Evolutionary conservation across 2,329 filamentous ascomycete species (phyloP).

Genomic region (Coleophoma crateriformis): DNA sequence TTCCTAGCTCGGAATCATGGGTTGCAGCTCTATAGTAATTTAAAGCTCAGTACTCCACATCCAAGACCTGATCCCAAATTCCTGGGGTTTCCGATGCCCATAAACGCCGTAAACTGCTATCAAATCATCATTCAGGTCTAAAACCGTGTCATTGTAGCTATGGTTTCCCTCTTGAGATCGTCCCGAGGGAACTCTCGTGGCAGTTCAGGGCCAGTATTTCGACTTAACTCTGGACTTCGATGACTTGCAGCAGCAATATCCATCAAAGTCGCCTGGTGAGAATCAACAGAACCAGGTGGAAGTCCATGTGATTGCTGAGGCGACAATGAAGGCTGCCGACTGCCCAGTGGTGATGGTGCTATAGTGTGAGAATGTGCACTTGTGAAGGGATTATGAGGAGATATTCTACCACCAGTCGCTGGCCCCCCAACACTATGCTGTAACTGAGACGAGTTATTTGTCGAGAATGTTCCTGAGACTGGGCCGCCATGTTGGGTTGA

Average conservation of each 20-base stretch:
- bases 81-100: conserved; percentile 4
- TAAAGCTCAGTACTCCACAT: conserved; percentile 1
- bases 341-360: conserved; percentile 25
- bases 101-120: conserved; percentile 13
- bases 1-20: conserved; percentile 7
- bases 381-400: conserved; percentile 24
- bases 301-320: conserved; percentile 20
- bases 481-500: conserved; percentile 29
- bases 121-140: conserved; percentile 9
- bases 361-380: conserved; percentile 21
- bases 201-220: conserved; percentile 5
- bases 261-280: background rate
- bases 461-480: conserved; percentile 27
- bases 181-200: conserved; percentile 16
- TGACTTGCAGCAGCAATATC: conserved; percentile 10
- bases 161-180: conserved; percentile 16
- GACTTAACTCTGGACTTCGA: conserved; percentile 10
- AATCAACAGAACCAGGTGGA: conserved; percentile 10
- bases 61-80: conserved; percentile 1
- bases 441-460: conserved; percentile 12
- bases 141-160: conserved; percentile 17
- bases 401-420: conserved; percentile 19
- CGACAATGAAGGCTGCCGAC: conserved; percentile 25
- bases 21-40: conserved; percentile 5
- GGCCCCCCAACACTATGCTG: conserved; percentile 20